Percentiles rank a stretch among this genome's conserved stretches.
Conservation (phyloP, 805 yeast genomes). For the Metschnikowia noctiluminum region DNA sequence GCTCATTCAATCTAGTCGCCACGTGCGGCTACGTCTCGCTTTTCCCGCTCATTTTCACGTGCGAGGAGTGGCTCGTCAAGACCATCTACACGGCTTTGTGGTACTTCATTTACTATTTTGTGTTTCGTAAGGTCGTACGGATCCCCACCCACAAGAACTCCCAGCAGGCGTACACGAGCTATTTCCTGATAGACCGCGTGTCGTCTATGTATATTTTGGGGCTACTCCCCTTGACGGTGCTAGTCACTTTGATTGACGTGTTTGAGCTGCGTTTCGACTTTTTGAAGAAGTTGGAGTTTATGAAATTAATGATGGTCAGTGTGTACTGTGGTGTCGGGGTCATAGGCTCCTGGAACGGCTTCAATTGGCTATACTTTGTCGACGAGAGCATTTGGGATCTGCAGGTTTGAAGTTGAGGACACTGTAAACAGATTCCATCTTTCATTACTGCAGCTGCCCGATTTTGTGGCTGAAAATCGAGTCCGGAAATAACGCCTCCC, state of each 20-base stretch:
- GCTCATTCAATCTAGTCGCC: constrained; percentile 67
- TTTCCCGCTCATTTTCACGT: constrained; percentile 80
- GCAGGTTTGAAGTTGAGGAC: neutral
- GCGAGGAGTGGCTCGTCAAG: constrained; percentile 78
- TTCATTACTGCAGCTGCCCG: neutral
- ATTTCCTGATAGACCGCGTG: constrained; percentile 59
- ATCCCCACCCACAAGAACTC: constrained; percentile 40
- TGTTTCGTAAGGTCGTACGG: constrained; percentile 66
- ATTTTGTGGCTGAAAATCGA: constrained; percentile 28
- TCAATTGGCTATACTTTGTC: constrained; percentile 83
- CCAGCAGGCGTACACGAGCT: constrained; percentile 7
- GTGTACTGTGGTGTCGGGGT: constrained; percentile 87
- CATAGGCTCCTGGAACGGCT: constrained; percentile 80
- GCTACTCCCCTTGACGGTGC: constrained; percentile 57
- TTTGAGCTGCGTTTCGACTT: constrained; percentile 51
- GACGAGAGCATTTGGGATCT: constrained; percentile 67
- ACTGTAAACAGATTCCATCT: neutral
- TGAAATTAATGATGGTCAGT: constrained; percentile 77
- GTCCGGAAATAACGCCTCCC: constrained; percentile 51
- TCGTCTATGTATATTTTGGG: constrained; percentile 65
- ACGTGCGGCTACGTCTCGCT: constrained; percentile 83
- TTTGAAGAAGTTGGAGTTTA: constrained; percentile 62
- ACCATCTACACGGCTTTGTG: constrained; percentile 75
- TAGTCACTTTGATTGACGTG: constrained; percentile 45
- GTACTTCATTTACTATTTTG: constrained; percentile 73